These are phyloP conservation scores for Epichloe uncinata DNA, from an alignment of 2,329 filamentous ascomycete genomes.

Conservation along the genomic window DNA sequence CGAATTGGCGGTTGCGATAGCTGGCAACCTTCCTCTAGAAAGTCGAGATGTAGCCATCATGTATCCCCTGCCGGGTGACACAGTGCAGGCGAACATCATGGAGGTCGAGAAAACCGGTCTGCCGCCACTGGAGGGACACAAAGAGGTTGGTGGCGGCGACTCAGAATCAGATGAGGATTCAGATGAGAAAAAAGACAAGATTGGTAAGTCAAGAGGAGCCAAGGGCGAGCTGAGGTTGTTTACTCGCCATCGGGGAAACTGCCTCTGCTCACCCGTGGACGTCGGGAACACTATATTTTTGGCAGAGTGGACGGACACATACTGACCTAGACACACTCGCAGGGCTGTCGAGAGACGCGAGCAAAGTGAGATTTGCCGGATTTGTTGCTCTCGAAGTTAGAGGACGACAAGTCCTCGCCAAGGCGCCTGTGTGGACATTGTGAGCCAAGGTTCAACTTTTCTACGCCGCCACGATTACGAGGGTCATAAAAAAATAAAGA, in stretches of 20 bases:
- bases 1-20: conserved; percentile 76
- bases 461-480: not conserved
- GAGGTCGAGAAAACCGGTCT: conserved; percentile 66
- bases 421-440: conserved; percentile 60
- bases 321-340: conserved; percentile 25
- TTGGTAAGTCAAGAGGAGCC: conserved; percentile 26
- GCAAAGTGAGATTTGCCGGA: conserved; percentile 58
- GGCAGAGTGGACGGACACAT: conserved; percentile 13
- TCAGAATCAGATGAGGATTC: conserved; percentile 18
- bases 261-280: not conserved
- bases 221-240: conserved; percentile 37
- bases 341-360: conserved; percentile 31
- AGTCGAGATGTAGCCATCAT: conserved; percentile 80
- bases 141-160: conserved; percentile 22
- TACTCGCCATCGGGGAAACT: not conserved
- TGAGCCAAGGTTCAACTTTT: conserved; percentile 6
- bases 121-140: conserved; percentile 42
- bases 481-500: not conserved
- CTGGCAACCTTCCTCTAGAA: conserved; percentile 76
- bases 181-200: conserved; percentile 25
- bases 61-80: conserved; percentile 68
- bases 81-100: conserved; percentile 63
- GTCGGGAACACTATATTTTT: not conserved
- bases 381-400: conserved; percentile 65
- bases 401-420: conserved; percentile 60